Conservation (phyloP, 192 early-diverging fungal species). For the Coemansia sp. region DNA sequence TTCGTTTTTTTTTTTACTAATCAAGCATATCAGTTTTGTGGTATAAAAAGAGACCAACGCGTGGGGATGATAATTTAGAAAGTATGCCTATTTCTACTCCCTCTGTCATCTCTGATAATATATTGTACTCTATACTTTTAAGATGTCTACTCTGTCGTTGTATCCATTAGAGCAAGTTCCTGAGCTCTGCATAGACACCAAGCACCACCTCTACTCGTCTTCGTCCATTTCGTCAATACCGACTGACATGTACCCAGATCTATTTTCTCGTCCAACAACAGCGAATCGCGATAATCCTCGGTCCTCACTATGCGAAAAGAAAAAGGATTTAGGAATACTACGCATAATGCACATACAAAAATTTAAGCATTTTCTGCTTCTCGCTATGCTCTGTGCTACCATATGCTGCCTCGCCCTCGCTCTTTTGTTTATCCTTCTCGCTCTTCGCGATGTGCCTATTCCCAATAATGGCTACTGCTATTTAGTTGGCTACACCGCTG, state of each 20-base stretch:
- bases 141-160: slow-evolving; percentile 1
- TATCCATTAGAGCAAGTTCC: slow-evolving; percentile 18
- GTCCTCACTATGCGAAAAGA: neutral
- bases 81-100: neutral
- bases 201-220: neutral
- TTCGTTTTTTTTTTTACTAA: neutral
- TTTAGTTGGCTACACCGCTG: slow-evolving; percentile 6
- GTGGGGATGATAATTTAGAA: no score
- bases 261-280: neutral
- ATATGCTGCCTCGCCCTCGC: slow-evolving; percentile 27
- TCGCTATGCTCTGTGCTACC: slow-evolving; percentile 30
- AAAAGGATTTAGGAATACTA: slow-evolving; percentile 8
- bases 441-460: slow-evolving; percentile 18
- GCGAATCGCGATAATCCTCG: neutral
- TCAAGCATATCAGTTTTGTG: neutral
- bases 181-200: slow-evolving; percentile 12
- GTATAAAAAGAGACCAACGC: neutral
- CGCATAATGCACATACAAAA: slow-evolving; percentile 25
- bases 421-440: slow-evolving; percentile 23
- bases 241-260: neutral
- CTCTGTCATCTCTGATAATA: neutral
- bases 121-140: no score
- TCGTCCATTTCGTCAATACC: slow-evolving; percentile 10
- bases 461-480: neutral
- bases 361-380: slow-evolving; percentile 24